Evolutionary conservation across 2,329 filamentous ascomycete genomes (phyloP).

Genomic region (Huntiella bhutanensis): DNA sequence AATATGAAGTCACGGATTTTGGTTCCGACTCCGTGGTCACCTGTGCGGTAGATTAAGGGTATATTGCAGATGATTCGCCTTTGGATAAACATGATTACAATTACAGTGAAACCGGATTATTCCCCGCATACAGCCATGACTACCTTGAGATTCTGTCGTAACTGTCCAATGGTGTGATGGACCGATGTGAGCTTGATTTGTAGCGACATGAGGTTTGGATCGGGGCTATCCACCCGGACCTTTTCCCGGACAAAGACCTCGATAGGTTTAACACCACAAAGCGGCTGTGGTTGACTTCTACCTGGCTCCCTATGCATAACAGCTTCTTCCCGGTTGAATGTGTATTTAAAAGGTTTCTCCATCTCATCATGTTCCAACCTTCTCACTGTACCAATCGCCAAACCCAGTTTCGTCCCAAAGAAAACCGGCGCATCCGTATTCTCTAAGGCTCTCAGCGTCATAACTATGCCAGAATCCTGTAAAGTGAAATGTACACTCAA

Average conservation of each 20-base stretch:
- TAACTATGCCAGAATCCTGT: slow-evolving; percentile 49
- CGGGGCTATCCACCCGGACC: slow-evolving; percentile 70
- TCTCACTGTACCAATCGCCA: slow-evolving; percentile 45
- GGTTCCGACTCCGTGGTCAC: slow-evolving; percentile 91
- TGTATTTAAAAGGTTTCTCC: slow-evolving; percentile 53
- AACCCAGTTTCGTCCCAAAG: slow-evolving; percentile 47
- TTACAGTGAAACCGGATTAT: background rate
- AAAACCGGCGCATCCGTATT: slow-evolving; percentile 42
- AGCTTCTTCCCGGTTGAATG: slow-evolving; percentile 15
- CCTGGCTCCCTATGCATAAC: slow-evolving; percentile 2
- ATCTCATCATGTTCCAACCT: slow-evolving; percentile 62
- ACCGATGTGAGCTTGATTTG: slow-evolving; percentile 68
- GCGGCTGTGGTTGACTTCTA: slow-evolving; percentile 2
- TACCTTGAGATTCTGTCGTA: slow-evolving; percentile 51
- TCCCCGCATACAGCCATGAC: slow-evolving; percentile 46
- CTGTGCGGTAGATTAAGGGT: slow-evolving; percentile 43
- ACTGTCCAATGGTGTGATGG: slow-evolving; percentile 50
- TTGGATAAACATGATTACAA: background rate
- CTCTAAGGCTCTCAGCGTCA: slow-evolving; percentile 52
- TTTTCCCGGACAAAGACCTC: slow-evolving; percentile 82
- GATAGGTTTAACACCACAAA: slow-evolving; percentile 16
- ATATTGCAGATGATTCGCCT: background rate
- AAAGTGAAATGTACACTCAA: slow-evolving; percentile 59
- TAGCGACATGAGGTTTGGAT: slow-evolving; percentile 67
- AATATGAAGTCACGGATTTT: slow-evolving; percentile 88